Evolutionary conservation across 2,329 filamentous ascomycete species (phyloP).

Genomic region (Diaporthe humulicola): DNA sequence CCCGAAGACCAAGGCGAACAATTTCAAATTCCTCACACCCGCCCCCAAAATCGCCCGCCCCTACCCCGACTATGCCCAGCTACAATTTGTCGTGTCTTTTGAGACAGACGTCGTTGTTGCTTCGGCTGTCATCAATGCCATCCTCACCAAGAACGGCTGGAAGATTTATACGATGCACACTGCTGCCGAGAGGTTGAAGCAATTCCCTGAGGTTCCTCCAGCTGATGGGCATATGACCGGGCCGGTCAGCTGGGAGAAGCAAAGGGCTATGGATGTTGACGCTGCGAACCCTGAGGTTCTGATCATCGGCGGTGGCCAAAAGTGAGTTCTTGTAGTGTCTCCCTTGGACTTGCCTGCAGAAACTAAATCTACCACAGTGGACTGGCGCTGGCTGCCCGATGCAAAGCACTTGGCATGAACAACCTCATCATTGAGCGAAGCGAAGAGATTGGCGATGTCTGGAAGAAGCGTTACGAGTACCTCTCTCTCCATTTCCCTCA

Average conservation of each 20-base stretch:
- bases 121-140: slow-evolving; percentile 49
- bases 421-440: slow-evolving; percentile 65
- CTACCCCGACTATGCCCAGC: slow-evolving; percentile 47
- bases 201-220: slow-evolving; percentile 47
- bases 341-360: background rate
- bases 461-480: slow-evolving; percentile 68
- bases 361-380: background rate
- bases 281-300: background rate
- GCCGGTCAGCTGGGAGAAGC: slow-evolving; percentile 48
- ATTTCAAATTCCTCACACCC: slow-evolving; percentile 46
- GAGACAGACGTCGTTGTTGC: slow-evolving; percentile 49
- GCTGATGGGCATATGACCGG: slow-evolving; percentile 52
- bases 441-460: slow-evolving; percentile 68
- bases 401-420: slow-evolving; percentile 67
- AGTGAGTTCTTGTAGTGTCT: background rate
- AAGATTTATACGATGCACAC: slow-evolving; percentile 53
- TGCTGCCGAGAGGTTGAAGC: slow-evolving; percentile 48
- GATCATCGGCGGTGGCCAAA: slow-evolving; percentile 8
- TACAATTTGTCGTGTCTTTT: slow-evolving; percentile 49
- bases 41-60: slow-evolving; percentile 43
- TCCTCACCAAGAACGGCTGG: slow-evolving; percentile 50
- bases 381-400: slow-evolving; percentile 62
- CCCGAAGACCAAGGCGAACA: slow-evolving; percentile 45
- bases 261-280: slow-evolving; percentile 46
- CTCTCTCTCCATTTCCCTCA: slow-evolving; percentile 63